Base-by-base conservation (phyloP, 495 filamentous ascomycete species). In the Penicillium macrosclerotiorum region DNA sequence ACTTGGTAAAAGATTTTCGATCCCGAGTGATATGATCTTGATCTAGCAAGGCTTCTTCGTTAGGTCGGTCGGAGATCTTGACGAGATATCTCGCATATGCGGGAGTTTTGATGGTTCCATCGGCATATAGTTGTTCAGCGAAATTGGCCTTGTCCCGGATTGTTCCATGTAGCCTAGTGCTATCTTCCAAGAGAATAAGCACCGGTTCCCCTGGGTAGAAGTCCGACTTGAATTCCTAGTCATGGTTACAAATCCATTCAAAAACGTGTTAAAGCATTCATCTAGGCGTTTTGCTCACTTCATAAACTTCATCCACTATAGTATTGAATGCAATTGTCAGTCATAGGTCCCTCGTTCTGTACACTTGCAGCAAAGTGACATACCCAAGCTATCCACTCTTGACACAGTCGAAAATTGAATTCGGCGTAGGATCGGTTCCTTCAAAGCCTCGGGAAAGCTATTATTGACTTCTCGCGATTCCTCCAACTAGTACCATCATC, bases 191-290 rank as follows among this genome's bases (percentile, higher is more conserved):
- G 33, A 86, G 69, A 4, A 90, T 86, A 4, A 84, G 80, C 8
- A 97, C 90, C 8, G 78, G 75, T 55, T 98, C 93, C 29, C 92
- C 91, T 2, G 92, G 93, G 58, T 93, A 96, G 57, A 93, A 97
- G 57, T 96, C 90, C 36, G 82, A 76, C 56, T 91, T 93, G 60
- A 96, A 98, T 57, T 95, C 89, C 71, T 95, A 72, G 26, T 63
- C 71, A 3, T 33, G 73, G 58, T 75, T 75, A 68, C 60, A 46
- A 20, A 1, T 8, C 4, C 3, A 4, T 8, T 17, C 3, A 5
- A 4, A n/a, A n/a, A n/a, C n/a, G n/a, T n/a, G n/a, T n/a, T n/a
- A n/a, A n/a, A n/a, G n/a, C n/a, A n/a, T n/a, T n/a, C n/a, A n/a
- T n/a, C n/a, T n/a, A n/a, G n/a, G n/a, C n/a, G n/a, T n/a, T n/a